Evolutionary conservation across 140 eudicot species (phyloP).

Genomic region (Anethum foeniculum): DNA sequence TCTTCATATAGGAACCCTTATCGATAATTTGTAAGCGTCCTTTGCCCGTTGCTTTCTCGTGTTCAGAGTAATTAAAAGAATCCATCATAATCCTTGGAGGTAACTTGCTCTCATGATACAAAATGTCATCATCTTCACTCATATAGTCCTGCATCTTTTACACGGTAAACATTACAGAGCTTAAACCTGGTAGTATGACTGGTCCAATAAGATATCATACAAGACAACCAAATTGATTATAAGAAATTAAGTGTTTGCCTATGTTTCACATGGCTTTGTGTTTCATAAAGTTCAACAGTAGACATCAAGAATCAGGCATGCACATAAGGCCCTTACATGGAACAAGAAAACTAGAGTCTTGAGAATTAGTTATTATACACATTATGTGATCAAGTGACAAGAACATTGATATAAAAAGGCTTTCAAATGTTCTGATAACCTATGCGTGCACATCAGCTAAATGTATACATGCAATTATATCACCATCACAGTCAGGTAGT

Average conservation of each 20-base stretch:
- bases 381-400: background rate
- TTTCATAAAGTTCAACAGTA: background rate
- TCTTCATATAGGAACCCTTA: slow-evolving; percentile 3
- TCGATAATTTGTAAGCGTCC: slow-evolving; percentile 22
- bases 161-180: slow-evolving; percentile 6
- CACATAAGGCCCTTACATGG: background rate
- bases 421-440: background rate
- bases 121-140: slow-evolving; percentile 31
- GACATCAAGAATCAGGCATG: background rate
- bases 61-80: slow-evolving; percentile 20
- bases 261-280: background rate
- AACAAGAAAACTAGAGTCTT: background rate
- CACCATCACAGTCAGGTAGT: background rate
- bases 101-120: slow-evolving; percentile 25
- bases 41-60: slow-evolving; percentile 15
- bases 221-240: slow-evolving; percentile 12
- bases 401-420: background rate
- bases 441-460: background rate
- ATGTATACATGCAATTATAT: background rate
- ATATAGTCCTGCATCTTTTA: slow-evolving; percentile 32
- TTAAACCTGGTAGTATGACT: background rate
- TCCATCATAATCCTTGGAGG: slow-evolving; percentile 24
- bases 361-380: background rate
- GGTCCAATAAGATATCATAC: slow-evolving; percentile 17
- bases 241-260: background rate